Base-by-base conservation (phyloP, 1,139 yeast species). In the Sporopachydermia cereana region DNA sequence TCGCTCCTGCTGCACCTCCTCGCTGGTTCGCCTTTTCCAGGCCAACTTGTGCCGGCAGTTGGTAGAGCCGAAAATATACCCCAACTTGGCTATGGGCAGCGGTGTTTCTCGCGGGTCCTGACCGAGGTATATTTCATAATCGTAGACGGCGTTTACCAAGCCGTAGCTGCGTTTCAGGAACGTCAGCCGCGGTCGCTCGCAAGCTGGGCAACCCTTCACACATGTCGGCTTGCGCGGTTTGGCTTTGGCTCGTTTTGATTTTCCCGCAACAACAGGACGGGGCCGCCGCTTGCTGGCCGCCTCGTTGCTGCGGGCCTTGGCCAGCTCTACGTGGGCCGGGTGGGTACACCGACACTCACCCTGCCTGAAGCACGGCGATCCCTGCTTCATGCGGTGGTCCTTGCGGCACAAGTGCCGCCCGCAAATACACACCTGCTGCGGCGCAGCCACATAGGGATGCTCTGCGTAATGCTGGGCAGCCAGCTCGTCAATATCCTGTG, bases 121-220 rank as follows among this genome's bases (percentile, higher is more conserved):
- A 5, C 39, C 39, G 17, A 34, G 39, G 17, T 34, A 34, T 7
- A 34, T 34, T 20, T 34, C 39, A 34, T 34, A 20, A 34, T 34
- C 39, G 17, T 34, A 34, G 9, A 34, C 39, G 5, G 22, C 39
- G n/a, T 21, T 34, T 12, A 34, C 39, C 5, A 34, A n/a, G 5
- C 39, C 39, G 17, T 34, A 20, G 17, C 39, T 20, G 9, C 39
- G 18, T 34, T 34, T 34, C 22, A 34, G 17, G 39, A 34, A 34
- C 5, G 39, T 34, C 9, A 34, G 39, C 9, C 39, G 39, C 17
- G 18, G 18, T 7, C 22, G 18, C 5, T 34, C 39, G 17, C 39
- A 34, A 20, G 39, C 5, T 7, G 39, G 39, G 22, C 39, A 34
- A 21, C 39, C 39, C 17, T 34, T 34, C 9, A 34, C 39, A 21